Conservation (phyloP, 2,329 filamentous ascomycete species). For the Sarocladium brachiariae region DNA sequence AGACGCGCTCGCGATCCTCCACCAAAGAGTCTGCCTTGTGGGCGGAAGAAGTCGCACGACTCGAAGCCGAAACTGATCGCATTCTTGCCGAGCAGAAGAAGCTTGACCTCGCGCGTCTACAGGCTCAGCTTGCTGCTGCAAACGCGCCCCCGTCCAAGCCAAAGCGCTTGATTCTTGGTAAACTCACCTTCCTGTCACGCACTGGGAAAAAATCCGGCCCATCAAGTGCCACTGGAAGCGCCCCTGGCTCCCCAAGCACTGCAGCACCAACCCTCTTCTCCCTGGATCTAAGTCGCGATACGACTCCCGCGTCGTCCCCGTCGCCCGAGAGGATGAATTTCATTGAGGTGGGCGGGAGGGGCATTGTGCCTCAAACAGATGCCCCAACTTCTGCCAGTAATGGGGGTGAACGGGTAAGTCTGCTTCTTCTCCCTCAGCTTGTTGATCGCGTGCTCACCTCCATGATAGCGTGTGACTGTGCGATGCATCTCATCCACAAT, state of each 20-base stretch:
- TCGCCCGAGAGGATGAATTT: conserved; percentile 26
- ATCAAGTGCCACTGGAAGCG: conserved; percentile 16
- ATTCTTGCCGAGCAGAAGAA: conserved; percentile 43
- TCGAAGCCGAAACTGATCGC: conserved; percentile 41
- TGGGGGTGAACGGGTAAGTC: conserved; percentile 64
- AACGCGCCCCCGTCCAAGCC: conserved; percentile 23
- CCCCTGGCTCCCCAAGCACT: conserved; percentile 26
- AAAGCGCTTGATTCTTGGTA: conserved; percentile 37
- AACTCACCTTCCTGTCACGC: conserved; percentile 36
- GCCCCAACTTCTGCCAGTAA: conserved; percentile 77
- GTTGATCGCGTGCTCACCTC: conserved; percentile 6
- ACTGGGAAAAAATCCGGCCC: conserved; percentile 33
- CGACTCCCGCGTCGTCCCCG: conserved; percentile 25
- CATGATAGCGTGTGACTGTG: conserved; percentile 57
- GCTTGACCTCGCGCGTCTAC: conserved; percentile 38
- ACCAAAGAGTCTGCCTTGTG: conserved; percentile 21
- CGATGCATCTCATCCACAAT: conserved; percentile 64
- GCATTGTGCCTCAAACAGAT: conserved; percentile 52
- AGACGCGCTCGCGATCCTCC: not conserved
- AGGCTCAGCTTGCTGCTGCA: conserved; percentile 33
- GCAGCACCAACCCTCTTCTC: conserved; percentile 28
- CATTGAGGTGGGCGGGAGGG: conserved; percentile 39
- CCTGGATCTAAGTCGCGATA: conserved; percentile 25
- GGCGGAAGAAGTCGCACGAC: conserved; percentile 34
- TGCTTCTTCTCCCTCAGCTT: not conserved